These are phyloP conservation scores for Suillus subaureus DNA, from an alignment of 768 basidiomycete genomes.

Conservation along the genomic window DNA sequence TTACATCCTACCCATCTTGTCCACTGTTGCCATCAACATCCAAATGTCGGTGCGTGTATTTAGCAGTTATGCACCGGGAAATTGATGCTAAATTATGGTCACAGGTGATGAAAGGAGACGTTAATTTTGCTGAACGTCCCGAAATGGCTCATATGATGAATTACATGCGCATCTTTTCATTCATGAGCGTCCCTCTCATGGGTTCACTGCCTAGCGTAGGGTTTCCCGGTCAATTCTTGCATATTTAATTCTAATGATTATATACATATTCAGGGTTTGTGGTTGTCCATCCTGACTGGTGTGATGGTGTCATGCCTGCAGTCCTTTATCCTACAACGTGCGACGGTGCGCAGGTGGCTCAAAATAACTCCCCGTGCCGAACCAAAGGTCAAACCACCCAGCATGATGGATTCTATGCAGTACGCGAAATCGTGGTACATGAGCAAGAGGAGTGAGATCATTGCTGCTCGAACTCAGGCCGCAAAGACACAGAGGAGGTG, in stretches of 20 bases:
- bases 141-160: slow-evolving; percentile 70
- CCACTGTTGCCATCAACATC: slow-evolving; percentile 60
- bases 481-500: neutral
- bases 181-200: slow-evolving; percentile 55
- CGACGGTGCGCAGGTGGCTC: slow-evolving; percentile 42
- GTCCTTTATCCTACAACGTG: slow-evolving; percentile 44
- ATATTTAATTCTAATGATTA: slow-evolving; percentile 8
- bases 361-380: slow-evolving; percentile 30
- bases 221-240: slow-evolving; percentile 7
- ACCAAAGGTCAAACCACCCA: slow-evolving; percentile 21
- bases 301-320: slow-evolving; percentile 50
- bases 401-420: slow-evolving; percentile 27
- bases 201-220: slow-evolving; percentile 67
- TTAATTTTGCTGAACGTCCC: slow-evolving; percentile 54
- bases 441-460: neutral
- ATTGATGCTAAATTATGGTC: slow-evolving; percentile 7
- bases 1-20: slow-evolving; percentile 66
- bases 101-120: slow-evolving; percentile 52
- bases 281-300: slow-evolving; percentile 59
- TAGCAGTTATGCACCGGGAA: neutral
- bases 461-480: neutral
- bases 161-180: slow-evolving; percentile 57
- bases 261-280: slow-evolving; percentile 46
- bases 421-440: slow-evolving; percentile 19
- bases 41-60: slow-evolving; percentile 58